Evolutionary conservation across 176 grass and related monocot species (phyloP).

Genomic region (Ananas comosus): DNA sequence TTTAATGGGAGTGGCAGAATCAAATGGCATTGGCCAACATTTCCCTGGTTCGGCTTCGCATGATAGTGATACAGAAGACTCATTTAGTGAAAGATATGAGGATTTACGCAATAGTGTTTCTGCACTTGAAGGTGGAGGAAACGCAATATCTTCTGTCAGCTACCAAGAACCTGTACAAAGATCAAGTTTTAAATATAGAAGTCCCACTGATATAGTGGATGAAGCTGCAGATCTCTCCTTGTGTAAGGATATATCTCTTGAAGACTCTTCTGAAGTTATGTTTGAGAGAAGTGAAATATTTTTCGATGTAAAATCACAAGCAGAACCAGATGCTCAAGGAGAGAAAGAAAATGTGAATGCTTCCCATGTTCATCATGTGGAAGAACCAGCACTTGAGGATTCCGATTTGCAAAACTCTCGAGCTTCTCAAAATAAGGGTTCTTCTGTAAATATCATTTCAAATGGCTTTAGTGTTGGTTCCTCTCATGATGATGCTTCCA

Average conservation of each 20-base stretch:
- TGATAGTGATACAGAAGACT: conserved; percentile 8
- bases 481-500: conserved; percentile 19
- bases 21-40: conserved; percentile 7
- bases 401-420: conserved; percentile 23
- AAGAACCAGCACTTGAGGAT: conserved; percentile 20
- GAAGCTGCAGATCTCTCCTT: conserved; percentile 14
- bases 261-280: conserved; percentile 16
- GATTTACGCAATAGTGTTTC: conserved; percentile 16
- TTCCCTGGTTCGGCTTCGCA: conserved; percentile 17
- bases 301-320: conserved; percentile 15
- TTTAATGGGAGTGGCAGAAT: conserved; percentile 22
- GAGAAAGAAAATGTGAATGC: conserved; percentile 15
- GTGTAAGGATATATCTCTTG: conserved; percentile 1
- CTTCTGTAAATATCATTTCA: conserved; percentile 14
- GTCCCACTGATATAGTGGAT: conserved; percentile 23
- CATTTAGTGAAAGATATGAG: conserved; percentile 25
- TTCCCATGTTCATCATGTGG: conserved; percentile 13
- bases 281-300: conserved; percentile 11
- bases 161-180: conserved; percentile 25
- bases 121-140: conserved; percentile 18
- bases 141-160: conserved; percentile 24
- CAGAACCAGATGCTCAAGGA: conserved; percentile 6
- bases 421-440: conserved; percentile 15
- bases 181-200: conserved; percentile 7
- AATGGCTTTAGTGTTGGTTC: conserved; percentile 4